A percentile compares a stretch with the other conserved stretches of the same genome.
Conservation (phyloP, 179 eudicot species). For the Spergularia azorica region DNA sequence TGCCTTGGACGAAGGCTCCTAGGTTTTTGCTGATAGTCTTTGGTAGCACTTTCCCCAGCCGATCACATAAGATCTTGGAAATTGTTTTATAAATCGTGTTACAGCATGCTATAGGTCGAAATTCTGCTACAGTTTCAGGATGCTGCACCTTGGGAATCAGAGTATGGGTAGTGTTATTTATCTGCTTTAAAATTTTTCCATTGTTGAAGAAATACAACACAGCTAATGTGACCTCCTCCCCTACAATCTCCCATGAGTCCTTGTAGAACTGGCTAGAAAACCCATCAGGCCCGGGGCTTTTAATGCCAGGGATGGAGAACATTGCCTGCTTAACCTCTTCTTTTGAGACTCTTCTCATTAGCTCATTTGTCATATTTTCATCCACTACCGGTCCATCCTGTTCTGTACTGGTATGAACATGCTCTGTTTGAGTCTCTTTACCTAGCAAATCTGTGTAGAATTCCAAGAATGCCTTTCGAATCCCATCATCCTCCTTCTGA, state of each 20-base stretch:
- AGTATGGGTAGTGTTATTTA: background rate
- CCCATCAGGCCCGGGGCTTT: too few species aligned
- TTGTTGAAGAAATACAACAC: background rate
- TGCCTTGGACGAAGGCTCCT: background rate
- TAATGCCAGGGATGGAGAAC: too few species aligned
- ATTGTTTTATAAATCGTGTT: conserved; percentile 5
- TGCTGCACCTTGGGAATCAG: conserved; percentile 1
- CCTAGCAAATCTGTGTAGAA: background rate
- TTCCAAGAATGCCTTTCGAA: background rate
- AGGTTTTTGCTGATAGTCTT: background rate
- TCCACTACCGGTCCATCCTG: background rate
- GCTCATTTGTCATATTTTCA: too few species aligned
- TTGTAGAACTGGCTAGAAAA: background rate
- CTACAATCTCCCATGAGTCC: background rate
- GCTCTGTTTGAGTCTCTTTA: background rate
- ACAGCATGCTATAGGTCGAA: conserved; percentile 11
- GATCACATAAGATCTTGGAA: background rate
- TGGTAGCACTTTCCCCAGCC: background rate
- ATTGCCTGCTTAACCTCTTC: background rate
- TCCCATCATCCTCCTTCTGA: background rate
- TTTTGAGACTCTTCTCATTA: background rate
- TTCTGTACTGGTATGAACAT: background rate
- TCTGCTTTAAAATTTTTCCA: background rate
- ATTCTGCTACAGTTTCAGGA: background rate
- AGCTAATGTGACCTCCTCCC: background rate